Evolutionary conservation across 2,329 filamentous ascomycete species (phyloP), one percentile per base, ranked within the genome.

Genomic region (Venturia aucupariae): DNA sequence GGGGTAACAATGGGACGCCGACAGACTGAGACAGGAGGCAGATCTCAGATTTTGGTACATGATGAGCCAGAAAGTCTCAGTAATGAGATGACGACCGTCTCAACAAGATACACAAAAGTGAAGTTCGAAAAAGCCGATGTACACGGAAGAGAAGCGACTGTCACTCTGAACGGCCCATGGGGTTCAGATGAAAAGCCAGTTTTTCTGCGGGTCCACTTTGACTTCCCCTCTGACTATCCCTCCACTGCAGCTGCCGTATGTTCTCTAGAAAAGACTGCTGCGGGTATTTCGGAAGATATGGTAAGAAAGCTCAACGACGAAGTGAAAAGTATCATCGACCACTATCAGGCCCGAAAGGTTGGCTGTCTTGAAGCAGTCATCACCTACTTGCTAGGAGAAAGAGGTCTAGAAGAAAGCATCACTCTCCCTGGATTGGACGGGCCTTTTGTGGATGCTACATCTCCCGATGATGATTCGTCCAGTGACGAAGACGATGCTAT

Each of bases 401-500:
- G 81, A 65, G 78, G 75, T 64, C 74, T 87, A 5, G 80, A 86
- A 66, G 84, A 87, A 48, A 84, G 81, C 66, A 77, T 84, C 15
- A 69, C 69, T 64, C 73, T 77, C 60, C 75, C 79, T 57, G 84
- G 87, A 13, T 81, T 86, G 68, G 86, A 89, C 8, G 84, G 84
- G 63, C 74, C 75, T 64, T 73, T 78, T 61, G 72, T 73, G 59
- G 44, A 67, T 65, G 22, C 64, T 66, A 44, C 71, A 65, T 32
- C 54, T 69, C 64, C 80, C 44, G 78, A 75, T 38, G 89, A 90
- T 65, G 90, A 94, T 68, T 93, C 90, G 68, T 97, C 91, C 3
- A 95, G 90, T 70, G 88, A 91, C 66, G 90, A 92, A 68, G 90
- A 92, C 60, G 77, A 76, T 65, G 76, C 63, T 61, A 67, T 69